A percentile compares a stretch with the other conserved stretches of the same genome.
Evolutionary conservation across 345 rosid genomes (phyloP).

Genomic region (Camelina laxa): DNA sequence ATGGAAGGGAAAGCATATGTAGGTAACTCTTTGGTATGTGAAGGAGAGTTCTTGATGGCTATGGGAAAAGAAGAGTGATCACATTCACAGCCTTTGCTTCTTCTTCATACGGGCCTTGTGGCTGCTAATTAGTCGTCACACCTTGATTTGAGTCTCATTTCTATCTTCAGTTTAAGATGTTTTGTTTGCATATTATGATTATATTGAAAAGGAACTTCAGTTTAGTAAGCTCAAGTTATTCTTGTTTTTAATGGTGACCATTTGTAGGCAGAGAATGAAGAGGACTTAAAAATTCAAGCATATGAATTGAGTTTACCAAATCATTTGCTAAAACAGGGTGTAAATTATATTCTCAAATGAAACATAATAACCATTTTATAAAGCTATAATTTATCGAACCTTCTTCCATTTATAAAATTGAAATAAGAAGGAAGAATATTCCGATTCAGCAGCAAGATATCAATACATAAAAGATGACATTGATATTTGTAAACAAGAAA

Average conservation of each 20-base stretch:
- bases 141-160: constrained; percentile 12
- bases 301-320: neutral
- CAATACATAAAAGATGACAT: neutral
- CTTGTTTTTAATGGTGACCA: neutral
- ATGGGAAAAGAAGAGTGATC: constrained; percentile 57
- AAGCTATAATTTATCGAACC: neutral
- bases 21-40: constrained; percentile 80
- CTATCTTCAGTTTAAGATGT: constrained; percentile 14
- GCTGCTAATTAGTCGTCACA: constrained; percentile 11
- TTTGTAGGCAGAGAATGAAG: neutral
- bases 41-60: constrained; percentile 96
- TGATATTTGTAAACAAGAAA: neutral
- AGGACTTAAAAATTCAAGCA: neutral
- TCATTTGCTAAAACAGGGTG: no score
- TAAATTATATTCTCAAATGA: neutral
- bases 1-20: constrained; percentile 99
- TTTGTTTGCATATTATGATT: constrained; percentile 4
- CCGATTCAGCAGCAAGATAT: neutral
- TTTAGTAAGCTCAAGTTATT: neutral
- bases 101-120: constrained; percentile 9
- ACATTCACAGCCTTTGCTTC: constrained; percentile 10
- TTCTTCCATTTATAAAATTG: neutral
- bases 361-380: neutral
- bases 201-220: neutral
- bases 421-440: neutral